Evolutionary conservation across 179 eudicot genomes (phyloP).

Genomic region (Drosera spatulata): DNA sequence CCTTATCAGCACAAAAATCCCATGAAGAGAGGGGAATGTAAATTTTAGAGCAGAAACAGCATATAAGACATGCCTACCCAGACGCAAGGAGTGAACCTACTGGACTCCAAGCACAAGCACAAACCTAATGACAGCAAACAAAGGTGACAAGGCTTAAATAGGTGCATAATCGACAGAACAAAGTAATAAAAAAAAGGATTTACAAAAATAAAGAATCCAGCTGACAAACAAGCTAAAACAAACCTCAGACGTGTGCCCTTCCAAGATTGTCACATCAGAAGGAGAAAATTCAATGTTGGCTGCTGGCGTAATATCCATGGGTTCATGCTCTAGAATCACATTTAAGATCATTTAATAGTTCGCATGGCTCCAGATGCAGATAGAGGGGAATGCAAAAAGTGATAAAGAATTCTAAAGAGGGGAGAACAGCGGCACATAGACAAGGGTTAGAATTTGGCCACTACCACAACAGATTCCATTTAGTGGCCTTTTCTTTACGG

Average conservation of each 20-base stretch:
- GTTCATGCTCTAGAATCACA: conserved; percentile 24
- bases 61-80: conserved; percentile 43
- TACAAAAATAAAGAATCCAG: background rate
- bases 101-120: conserved; percentile 99
- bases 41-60: background rate
- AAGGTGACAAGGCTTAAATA: conserved; percentile 4
- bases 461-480: too few species aligned
- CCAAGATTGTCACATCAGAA: conserved; percentile 67
- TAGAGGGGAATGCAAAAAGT: background rate
- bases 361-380: background rate
- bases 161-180: background rate
- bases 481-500: too few species aligned
- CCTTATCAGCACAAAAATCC: too few species aligned
- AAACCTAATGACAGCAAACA: conserved; percentile 41
- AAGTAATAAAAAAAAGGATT: background rate
- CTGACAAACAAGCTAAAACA: conserved; percentile 2
- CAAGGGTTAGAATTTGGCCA: too few species aligned
- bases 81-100: conserved; percentile 86
- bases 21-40: too few species aligned
- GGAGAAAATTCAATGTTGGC: conserved; percentile 48
- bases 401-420: background rate
- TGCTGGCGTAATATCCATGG: conserved; percentile 51
- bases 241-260: conserved; percentile 96
- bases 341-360: background rate
- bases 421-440: too few species aligned